Evolutionary conservation across 2,329 filamentous ascomycete species (phyloP).

Genomic region (Beauveria sp.): DNA sequence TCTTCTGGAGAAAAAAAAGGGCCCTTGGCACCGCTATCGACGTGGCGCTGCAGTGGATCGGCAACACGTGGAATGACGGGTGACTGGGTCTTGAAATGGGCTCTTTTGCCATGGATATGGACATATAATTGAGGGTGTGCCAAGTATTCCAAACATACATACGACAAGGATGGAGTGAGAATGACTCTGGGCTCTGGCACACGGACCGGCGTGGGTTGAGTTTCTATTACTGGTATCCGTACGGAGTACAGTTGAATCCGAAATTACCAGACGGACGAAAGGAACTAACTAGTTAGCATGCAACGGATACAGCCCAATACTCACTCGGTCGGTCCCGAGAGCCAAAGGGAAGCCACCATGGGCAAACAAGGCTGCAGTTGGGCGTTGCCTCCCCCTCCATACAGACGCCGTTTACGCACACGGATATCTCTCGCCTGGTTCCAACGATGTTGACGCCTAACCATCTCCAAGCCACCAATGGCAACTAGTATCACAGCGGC

Average conservation of each 20-base stretch:
- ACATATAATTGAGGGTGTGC: neutral
- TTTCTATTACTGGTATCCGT: too few relatives aligned
- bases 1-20: neutral
- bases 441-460: neutral
- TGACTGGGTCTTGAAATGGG: conserved; percentile 4
- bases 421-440: neutral
- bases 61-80: conserved; percentile 6
- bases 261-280: neutral
- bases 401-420: neutral
- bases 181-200: neutral
- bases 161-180: neutral
- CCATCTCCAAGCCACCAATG: neutral
- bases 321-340: neutral
- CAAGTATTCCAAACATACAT: neutral
- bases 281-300: neutral
- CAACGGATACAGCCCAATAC: neutral
- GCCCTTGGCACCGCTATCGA: neutral
- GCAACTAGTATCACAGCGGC: neutral
- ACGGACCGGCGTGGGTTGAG: too few relatives aligned
- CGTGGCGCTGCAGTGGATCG: conserved; percentile 9
- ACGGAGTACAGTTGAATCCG: neutral
- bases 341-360: neutral
- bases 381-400: neutral
- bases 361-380: neutral
- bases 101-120: neutral